Conservation (phyloP, 2,329 filamentous ascomycete genomes). For the Penicillium oxalicum region DNA sequence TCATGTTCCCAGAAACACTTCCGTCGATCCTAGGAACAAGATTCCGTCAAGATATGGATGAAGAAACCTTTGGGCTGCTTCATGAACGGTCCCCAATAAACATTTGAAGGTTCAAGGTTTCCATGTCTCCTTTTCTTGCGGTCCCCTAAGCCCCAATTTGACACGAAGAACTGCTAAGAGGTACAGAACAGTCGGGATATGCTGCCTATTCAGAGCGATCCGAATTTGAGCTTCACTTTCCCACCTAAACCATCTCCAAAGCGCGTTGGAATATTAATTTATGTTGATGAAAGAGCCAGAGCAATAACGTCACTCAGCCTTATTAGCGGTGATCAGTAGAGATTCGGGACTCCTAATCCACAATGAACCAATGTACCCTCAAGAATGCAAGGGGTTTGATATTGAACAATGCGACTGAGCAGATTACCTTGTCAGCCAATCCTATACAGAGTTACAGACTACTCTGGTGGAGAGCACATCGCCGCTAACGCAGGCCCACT, state of each 20-base stretch:
- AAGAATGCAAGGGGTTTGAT: not conserved
- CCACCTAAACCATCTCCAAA: not conserved
- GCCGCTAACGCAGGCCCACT: no score
- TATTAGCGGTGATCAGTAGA: slow-evolving; percentile 1
- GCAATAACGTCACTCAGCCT: slow-evolving; percentile 1
- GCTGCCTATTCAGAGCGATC: not conserved
- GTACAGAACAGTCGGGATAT: not conserved
- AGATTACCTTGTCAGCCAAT: no score
- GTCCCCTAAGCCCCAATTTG: not conserved
- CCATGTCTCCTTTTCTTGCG: not conserved
- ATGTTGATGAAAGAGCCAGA: not conserved
- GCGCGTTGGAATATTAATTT: slow-evolving; percentile 1
- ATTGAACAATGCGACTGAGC: no score
- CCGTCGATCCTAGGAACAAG: not conserved
- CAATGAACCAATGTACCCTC: not conserved
- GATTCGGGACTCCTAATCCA: not conserved
- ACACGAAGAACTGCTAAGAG: not conserved
- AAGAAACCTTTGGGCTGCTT: not conserved
- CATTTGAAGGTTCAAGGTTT: not conserved
- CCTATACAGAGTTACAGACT: no score
- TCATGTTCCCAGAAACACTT: not conserved
- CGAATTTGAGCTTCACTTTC: not conserved
- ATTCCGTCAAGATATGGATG: not conserved
- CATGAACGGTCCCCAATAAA: not conserved
- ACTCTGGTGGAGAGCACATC: no score